Evolutionary conservation across 306 rosid genomes (phyloP).

Genomic region (Prunus salicina): DNA sequence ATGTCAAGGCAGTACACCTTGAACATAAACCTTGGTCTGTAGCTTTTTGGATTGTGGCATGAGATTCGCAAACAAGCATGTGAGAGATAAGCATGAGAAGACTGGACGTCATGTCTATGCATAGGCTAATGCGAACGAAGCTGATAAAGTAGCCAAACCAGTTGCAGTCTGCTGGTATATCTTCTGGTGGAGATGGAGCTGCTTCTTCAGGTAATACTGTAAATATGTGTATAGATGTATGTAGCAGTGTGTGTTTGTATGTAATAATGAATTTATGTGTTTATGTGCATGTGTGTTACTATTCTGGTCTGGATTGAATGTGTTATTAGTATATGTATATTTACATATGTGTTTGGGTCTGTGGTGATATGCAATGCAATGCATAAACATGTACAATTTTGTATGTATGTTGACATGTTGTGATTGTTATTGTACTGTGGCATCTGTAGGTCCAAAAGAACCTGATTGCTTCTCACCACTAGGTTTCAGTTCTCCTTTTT

Average conservation of each 20-base stretch:
- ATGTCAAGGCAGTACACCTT: too few relatives aligned
- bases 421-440: slow-evolving; percentile 9
- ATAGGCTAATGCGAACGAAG: slow-evolving; percentile 66
- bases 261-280: not conserved
- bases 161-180: slow-evolving; percentile 60
- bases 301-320: not conserved
- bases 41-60: not conserved
- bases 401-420: not conserved
- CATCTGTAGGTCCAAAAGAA: too few relatives aligned
- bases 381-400: not conserved
- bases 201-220: slow-evolving; percentile 71
- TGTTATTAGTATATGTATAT: not conserved
- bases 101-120: not conserved
- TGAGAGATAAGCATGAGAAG: too few relatives aligned
- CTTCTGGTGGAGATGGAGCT: slow-evolving; percentile 66
- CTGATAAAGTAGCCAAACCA: slow-evolving; percentile 66
- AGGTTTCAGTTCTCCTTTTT: too few relatives aligned
- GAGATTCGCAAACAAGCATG: not conserved
- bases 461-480: too few relatives aligned
- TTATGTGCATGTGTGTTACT: not conserved
- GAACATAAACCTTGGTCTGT: not conserved
- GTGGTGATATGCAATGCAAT: not conserved
- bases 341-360: not conserved
- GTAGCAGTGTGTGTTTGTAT: not conserved
- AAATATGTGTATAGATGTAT: not conserved